Conservation (phyloP, 2,329 filamentous ascomycete species). For the Colletotrichum camelliae region DNA sequence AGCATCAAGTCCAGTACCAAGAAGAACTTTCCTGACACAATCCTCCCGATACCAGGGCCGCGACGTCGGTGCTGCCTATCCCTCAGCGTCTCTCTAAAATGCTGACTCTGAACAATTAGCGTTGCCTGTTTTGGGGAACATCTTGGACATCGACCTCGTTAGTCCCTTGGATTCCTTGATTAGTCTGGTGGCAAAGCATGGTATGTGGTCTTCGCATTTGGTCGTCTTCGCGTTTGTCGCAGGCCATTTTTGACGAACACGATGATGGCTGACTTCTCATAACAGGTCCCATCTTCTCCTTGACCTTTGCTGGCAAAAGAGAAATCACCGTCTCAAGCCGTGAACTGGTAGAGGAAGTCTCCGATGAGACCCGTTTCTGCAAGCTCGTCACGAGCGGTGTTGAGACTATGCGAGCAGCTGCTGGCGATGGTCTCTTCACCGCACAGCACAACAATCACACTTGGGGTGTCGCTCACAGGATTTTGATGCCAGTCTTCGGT, state of each 20-base stretch:
- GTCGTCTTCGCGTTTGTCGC: background rate
- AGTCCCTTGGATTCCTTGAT: background rate
- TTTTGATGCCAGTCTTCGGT: constrained; percentile 72
- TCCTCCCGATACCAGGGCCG: background rate
- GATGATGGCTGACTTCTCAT: background rate
- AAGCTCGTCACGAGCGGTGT: background rate
- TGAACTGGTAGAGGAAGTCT: background rate
- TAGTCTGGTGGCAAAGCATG: background rate
- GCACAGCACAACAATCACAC: background rate
- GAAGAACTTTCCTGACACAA: background rate
- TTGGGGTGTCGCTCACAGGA: constrained; percentile 61
- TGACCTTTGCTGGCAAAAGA: background rate
- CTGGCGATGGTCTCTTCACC: background rate
- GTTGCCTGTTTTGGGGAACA: background rate
- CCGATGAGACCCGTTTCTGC: background rate
- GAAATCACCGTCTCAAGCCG: background rate
- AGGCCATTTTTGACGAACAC: background rate
- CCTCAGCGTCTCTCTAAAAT: background rate
- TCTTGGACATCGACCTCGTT: background rate
- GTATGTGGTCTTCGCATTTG: background rate
- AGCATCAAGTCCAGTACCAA: background rate
- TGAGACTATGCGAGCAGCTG: background rate
- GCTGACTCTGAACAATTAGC: background rate
- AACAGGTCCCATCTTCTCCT: background rate
- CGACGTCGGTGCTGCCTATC: background rate